Conservation (phyloP, 306 rosid species). For the Vigna trinervia region DNA sequence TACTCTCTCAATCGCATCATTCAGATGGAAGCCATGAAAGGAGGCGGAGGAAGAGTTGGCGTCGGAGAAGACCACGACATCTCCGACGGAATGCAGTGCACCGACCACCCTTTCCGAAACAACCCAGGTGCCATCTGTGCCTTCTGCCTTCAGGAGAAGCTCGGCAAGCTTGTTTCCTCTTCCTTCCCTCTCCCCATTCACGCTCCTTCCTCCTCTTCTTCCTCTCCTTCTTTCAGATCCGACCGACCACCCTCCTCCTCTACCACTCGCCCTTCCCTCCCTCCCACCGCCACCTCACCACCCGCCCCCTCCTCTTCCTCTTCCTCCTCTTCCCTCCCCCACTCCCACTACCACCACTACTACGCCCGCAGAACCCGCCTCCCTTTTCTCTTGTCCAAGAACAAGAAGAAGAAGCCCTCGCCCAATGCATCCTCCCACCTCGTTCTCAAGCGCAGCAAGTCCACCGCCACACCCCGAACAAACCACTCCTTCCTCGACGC, state of each 20-base stretch:
- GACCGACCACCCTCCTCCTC: constrained; percentile 40
- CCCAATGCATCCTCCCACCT: constrained; percentile 38
- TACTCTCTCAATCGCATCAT: neutral
- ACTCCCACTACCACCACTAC: constrained; percentile 38
- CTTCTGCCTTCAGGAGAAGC: constrained; percentile 92
- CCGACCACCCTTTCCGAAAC: constrained; percentile 74
- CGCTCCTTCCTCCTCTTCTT: constrained; percentile 64
- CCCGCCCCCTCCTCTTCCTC: constrained; percentile 48
- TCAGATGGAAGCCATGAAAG: constrained; percentile 57
- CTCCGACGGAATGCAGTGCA: constrained; percentile 90
- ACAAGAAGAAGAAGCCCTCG: constrained; percentile 62
- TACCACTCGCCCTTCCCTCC: constrained; percentile 13
- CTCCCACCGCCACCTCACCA: neutral
- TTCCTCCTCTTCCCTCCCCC: neutral
- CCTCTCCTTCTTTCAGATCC: constrained; percentile 89
- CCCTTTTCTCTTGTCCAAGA: constrained; percentile 71
- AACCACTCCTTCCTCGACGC: constrained; percentile 46
- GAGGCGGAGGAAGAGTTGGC: constrained; percentile 45
- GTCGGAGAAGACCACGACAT: constrained; percentile 65
- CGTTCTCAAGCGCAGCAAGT: constrained; percentile 80
- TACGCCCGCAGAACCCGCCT: constrained; percentile 59
- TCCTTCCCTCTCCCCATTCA: constrained; percentile 77
- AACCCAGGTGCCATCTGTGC: constrained; percentile 99
- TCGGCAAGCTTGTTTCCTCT: constrained; percentile 88
- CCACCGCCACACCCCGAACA: constrained; percentile 73